A percentile compares a stretch with the other conserved stretches of the same genome.
These are phyloP conservation scores for Ceratocystis cubensis DNA, from an alignment of 2,329 filamentous ascomycete genomes.

Conservation along the genomic window DNA sequence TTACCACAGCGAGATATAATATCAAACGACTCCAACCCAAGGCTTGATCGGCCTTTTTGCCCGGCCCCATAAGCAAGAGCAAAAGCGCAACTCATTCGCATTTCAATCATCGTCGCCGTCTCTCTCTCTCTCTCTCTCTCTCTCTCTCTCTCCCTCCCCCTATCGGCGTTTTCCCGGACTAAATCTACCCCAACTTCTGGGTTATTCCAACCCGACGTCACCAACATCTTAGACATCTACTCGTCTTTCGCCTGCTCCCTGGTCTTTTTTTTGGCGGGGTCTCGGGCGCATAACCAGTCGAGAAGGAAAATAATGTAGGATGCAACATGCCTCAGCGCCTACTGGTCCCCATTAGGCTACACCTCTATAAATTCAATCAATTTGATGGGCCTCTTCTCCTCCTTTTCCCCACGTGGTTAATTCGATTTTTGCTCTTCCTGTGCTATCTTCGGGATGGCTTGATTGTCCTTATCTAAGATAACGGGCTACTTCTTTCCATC, in stretches of 20 bases:
- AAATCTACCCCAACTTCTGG: background rate
- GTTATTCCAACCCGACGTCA: background rate
- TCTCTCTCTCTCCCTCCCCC: background rate
- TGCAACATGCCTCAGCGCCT: background rate
- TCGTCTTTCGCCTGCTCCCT: background rate
- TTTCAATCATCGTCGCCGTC: no score
- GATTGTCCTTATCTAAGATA: background rate
- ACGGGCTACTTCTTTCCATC: background rate
- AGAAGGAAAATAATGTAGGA: background rate
- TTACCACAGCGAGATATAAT: background rate
- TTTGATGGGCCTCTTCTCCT: background rate
- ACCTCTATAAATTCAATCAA: background rate
- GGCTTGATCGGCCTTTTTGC: no score
- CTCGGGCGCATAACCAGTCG: background rate
- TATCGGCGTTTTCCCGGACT: background rate
- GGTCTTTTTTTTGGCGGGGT: background rate
- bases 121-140: no score
- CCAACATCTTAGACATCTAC: background rate
- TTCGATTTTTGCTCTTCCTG: background rate
- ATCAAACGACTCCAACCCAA: background rate
- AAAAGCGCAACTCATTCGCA: no score
- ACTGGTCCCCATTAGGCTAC: background rate
- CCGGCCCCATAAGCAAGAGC: no score
- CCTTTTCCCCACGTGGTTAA: background rate
- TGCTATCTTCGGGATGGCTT: background rate